A percentile compares a stretch with the other conserved stretches of the same genome.
Conservation (phyloP, 495 filamentous ascomycete genomes). For the Aspergillus conjunctus region DNA sequence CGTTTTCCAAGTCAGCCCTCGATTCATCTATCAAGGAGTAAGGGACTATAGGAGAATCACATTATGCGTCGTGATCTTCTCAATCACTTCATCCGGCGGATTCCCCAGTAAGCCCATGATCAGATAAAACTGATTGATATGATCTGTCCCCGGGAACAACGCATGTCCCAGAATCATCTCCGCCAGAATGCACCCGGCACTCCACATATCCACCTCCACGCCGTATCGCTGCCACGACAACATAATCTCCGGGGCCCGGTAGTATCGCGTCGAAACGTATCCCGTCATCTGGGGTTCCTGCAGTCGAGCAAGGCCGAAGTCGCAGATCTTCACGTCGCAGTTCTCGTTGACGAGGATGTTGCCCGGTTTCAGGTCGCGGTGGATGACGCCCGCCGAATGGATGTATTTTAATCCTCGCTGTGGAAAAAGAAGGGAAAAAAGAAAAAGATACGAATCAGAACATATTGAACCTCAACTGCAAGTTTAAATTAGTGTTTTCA, state of each 20-base stretch:
- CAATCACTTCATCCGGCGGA: constrained; percentile 94
- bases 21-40: neutral
- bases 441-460: constrained; percentile 3
- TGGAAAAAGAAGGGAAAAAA: neutral
- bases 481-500: neutral
- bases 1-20: neutral
- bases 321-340: constrained; percentile 98
- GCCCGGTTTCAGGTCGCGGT: constrained; percentile 95
- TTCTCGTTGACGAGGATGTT: constrained; percentile 99
- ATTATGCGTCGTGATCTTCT: constrained; percentile 96
- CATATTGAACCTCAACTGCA: neutral
- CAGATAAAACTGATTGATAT: constrained; percentile 98
- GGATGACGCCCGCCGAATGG: constrained; percentile 95
- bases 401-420: constrained; percentile 98
- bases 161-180: constrained; percentile 99
- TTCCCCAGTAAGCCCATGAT: constrained; percentile 96
- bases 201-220: constrained; percentile 98
- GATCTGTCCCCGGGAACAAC: constrained; percentile 96
- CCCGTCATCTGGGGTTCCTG: constrained; percentile 99
- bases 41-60: constrained; percentile 53
- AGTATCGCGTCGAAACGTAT: constrained; percentile 98
- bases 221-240: constrained; percentile 99
- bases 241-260: constrained; percentile 98
- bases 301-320: constrained; percentile 94
- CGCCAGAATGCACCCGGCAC: constrained; percentile 96